A percentile compares a stretch with the other conserved stretches of the same genome.
These are phyloP conservation scores for Myxozyma kluyveri DNA, from an alignment of 805 yeast genomes.

Conservation along the genomic window DNA sequence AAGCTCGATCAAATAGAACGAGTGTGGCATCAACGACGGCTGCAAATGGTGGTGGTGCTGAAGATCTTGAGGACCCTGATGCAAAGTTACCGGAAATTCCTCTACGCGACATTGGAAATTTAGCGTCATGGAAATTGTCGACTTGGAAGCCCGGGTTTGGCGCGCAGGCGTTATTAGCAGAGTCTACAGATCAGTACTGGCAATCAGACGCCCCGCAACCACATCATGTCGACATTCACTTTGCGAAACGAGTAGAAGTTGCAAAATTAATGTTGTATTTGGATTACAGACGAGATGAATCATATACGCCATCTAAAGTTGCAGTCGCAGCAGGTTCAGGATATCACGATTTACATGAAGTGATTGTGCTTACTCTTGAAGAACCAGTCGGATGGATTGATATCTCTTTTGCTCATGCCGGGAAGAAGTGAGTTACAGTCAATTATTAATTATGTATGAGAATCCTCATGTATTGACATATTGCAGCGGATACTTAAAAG, in stretches of 20 bases:
- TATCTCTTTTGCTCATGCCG: slow-evolving; percentile 54
- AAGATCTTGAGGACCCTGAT: slow-evolving; percentile 1
- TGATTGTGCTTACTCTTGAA: slow-evolving; percentile 54
- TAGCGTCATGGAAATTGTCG: slow-evolving; percentile 83
- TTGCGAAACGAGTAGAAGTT: slow-evolving; percentile 70
- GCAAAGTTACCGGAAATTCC: neutral
- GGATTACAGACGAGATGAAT: slow-evolving; percentile 73
- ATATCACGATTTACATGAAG: slow-evolving; percentile 70
- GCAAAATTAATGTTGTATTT: slow-evolving; percentile 68
- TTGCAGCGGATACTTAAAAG: slow-evolving; percentile 52
- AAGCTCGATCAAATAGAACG: too few relatives aligned
- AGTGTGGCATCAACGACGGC: neutral
- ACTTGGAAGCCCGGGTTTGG: slow-evolving; percentile 73
- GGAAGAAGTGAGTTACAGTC: slow-evolving; percentile 43
- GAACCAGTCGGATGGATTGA: slow-evolving; percentile 81
- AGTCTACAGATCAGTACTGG: slow-evolving; percentile 75
- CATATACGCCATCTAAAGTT: slow-evolving; percentile 82
- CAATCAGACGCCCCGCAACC: slow-evolving; percentile 94
- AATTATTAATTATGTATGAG: neutral
- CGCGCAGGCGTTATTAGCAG: slow-evolving; percentile 60
- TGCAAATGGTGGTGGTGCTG: neutral
- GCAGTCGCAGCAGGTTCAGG: slow-evolving; percentile 72
- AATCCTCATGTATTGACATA: neutral
- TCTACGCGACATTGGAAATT: slow-evolving; percentile 61
- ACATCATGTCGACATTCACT: slow-evolving; percentile 74